Evolutionary conservation across 441 rosid genomes (phyloP).

Genomic region (Sinapis alba): DNA sequence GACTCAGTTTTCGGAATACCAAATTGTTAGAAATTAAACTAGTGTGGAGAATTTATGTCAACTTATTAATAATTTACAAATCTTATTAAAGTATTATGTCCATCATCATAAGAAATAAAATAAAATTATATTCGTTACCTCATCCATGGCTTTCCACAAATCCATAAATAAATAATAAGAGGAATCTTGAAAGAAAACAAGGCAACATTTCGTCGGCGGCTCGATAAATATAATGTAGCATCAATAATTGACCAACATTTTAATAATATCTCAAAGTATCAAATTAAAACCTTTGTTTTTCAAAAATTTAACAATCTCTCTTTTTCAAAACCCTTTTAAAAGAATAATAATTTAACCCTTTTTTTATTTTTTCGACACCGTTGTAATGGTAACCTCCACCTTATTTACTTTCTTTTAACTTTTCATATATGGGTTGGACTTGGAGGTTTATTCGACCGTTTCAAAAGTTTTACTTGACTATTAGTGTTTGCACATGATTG

Average conservation of each 20-base stretch:
- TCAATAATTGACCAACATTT: constrained; percentile 33
- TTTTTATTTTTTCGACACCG: too few species aligned
- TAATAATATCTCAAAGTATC: neutral
- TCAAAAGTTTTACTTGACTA: too few species aligned
- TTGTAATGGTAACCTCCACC: too few species aligned
- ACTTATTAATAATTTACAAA: neutral
- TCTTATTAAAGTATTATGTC: neutral
- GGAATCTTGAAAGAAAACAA: constrained; percentile 32
- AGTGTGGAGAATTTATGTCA: constrained; percentile 13
- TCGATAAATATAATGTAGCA: constrained; percentile 18
- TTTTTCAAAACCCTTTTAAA: neutral
- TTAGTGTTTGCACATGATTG: too few species aligned
- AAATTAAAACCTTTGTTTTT: neutral
- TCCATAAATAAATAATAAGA: neutral
- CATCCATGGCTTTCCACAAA: neutral
- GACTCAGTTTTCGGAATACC: neutral
- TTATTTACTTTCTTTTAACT: too few species aligned
- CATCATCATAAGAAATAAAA: neutral
- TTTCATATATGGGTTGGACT: too few species aligned
- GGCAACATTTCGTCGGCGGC: constrained; percentile 23
- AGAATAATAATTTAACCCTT: too few species aligned
- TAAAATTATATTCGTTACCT: neutral
- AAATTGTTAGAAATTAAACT: neutral
- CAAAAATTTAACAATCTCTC: neutral
- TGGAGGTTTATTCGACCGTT: too few species aligned